These are phyloP conservation scores for Aspergillus nomiae DNA, from an alignment of 2,329 filamentous ascomycete genomes.

Conservation along the genomic window DNA sequence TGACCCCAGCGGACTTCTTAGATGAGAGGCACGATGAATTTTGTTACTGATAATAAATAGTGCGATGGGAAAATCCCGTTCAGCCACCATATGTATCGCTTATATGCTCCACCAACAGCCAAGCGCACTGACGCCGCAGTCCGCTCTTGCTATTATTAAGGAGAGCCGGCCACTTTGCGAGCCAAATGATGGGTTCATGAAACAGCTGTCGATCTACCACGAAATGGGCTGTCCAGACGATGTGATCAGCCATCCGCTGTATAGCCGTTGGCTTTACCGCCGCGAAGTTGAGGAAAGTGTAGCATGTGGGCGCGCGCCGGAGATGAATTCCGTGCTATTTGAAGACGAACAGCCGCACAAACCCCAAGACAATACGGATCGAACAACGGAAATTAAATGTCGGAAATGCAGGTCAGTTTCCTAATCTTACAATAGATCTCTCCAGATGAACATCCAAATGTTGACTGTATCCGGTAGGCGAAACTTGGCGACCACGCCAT, in stretches of 20 bases:
- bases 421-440: neutral
- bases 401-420: constrained; percentile 79
- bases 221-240: constrained; percentile 77
- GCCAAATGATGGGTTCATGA: constrained; percentile 89
- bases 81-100: constrained; percentile 78
- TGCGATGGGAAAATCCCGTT: constrained; percentile 95
- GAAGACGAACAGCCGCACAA: constrained; percentile 52
- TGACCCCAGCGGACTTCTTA: neutral
- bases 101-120: constrained; percentile 71
- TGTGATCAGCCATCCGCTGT: constrained; percentile 69
- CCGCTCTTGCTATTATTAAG: constrained; percentile 71
- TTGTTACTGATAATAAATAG: constrained; percentile 49
- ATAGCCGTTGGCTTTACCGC: constrained; percentile 76
- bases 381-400: constrained; percentile 70
- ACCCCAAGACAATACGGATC: constrained; percentile 23
- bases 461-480: constrained; percentile 45
- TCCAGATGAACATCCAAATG: constrained; percentile 5
- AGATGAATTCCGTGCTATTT: constrained; percentile 74
- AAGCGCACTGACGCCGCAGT: constrained; percentile 59
- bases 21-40: neutral
- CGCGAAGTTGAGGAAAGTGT: constrained; percentile 67
- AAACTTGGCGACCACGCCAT: constrained; percentile 64
- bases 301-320: constrained; percentile 76
- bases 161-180: constrained; percentile 75
- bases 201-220: constrained; percentile 83